Evolutionary conservation across 1,139 yeast genomes (phyloP).

Genomic region (Entelexis paramagnoliae): DNA sequence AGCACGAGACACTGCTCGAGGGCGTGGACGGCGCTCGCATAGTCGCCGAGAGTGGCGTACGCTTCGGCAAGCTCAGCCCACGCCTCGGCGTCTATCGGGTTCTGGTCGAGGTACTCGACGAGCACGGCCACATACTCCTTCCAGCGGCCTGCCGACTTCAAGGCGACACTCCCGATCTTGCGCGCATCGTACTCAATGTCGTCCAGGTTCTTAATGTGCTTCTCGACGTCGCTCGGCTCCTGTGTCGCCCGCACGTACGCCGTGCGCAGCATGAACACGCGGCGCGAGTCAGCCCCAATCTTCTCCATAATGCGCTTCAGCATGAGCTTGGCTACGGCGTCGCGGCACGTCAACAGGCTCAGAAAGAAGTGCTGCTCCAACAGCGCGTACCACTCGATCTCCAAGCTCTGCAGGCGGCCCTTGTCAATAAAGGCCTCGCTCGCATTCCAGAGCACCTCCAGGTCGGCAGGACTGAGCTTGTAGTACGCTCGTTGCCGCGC

Average conservation of each 20-base stretch:
- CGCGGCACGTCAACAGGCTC: slow-evolving; percentile 52
- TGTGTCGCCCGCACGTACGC: slow-evolving; percentile 49
- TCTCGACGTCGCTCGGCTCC: slow-evolving; percentile 29
- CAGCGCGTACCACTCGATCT: slow-evolving; percentile 47
- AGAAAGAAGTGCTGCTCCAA: slow-evolving; percentile 66
- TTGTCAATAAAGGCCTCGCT: slow-evolving; percentile 32
- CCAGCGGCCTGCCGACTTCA: slow-evolving; percentile 25
- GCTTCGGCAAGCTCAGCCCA: slow-evolving; percentile 68
- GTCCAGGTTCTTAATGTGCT: slow-evolving; percentile 10
- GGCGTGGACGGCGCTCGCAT: slow-evolving; percentile 55
- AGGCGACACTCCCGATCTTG: slow-evolving; percentile 23
- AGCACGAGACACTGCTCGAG: slow-evolving; percentile 58
- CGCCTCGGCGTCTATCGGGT: slow-evolving; percentile 63
- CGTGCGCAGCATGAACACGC: slow-evolving; percentile 48
- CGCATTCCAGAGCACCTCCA: slow-evolving; percentile 26
- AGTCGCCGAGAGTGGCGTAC: slow-evolving; percentile 52
- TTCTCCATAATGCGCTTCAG: slow-evolving; percentile 57
- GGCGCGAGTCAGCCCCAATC: slow-evolving; percentile 42
- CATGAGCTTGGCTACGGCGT: slow-evolving; percentile 56
- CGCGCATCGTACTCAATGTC: slow-evolving; percentile 27
- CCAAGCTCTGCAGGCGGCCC: slow-evolving; percentile 33
- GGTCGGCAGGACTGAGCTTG: slow-evolving; percentile 24
- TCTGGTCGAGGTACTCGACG: slow-evolving; percentile 41
- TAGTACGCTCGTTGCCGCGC: slow-evolving; percentile 23
- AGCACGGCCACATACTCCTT: slow-evolving; percentile 43